Percentiles rank a stretch among this genome's conserved stretches.
Conservation (phyloP, 495 filamentous ascomycete species). For the Neurospora sp. region DNA sequence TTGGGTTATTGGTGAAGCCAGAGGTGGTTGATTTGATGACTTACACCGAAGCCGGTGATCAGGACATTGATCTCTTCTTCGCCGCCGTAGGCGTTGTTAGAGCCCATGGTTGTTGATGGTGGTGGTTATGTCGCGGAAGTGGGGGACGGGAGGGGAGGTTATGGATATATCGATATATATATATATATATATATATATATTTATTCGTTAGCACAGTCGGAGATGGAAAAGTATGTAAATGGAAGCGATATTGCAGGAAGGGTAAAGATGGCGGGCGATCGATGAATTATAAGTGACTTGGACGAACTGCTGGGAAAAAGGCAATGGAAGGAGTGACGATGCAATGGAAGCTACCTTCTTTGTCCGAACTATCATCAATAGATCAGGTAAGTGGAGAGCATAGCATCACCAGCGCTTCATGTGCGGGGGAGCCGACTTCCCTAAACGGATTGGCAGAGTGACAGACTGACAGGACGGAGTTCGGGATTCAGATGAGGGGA, state of each 20-base stretch:
- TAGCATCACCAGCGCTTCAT: neutral
- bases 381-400: neutral
- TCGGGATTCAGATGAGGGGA: neutral
- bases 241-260: neutral
- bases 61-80: slow-evolving; percentile 53
- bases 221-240: neutral
- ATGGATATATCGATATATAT: no score
- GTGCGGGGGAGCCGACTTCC: neutral
- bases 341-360: neutral
- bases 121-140: neutral
- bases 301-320: neutral
- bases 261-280: neutral
- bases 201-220: neutral
- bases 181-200: no score
- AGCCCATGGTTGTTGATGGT: slow-evolving; percentile 24
- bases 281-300: neutral
- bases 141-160: neutral
- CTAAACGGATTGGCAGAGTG: neutral
- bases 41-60: slow-evolving; percentile 65
- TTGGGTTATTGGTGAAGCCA: neutral
- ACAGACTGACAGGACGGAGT: neutral
- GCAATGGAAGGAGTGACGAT: neutral
- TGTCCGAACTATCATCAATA: neutral
- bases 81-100: slow-evolving; percentile 13
- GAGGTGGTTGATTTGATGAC: slow-evolving; percentile 13